Evolutionary conservation across 768 basidiomycete genomes (phyloP).

Genomic region (Goffeauzyma gilvescens): DNA sequence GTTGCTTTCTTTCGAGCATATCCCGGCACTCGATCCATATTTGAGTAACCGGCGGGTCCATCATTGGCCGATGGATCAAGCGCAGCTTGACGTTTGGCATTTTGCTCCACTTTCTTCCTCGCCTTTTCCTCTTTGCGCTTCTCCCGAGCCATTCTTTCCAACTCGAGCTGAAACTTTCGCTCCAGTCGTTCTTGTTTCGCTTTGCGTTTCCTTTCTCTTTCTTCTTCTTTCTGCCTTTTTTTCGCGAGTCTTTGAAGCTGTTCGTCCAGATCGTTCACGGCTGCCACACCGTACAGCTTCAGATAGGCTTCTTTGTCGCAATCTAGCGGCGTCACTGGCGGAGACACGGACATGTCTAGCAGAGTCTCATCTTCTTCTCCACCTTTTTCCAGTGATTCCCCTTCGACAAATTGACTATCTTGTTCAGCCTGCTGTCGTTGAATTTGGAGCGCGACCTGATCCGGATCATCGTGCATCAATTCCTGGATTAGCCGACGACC

Average conservation of each 20-base stretch:
- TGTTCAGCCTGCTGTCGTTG: neutral
- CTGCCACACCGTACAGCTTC: constrained; percentile 15
- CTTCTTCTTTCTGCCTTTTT: neutral
- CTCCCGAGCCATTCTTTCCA: neutral
- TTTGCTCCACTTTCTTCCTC: neutral
- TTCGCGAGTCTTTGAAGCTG: constrained; percentile 3
- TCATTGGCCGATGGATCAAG: neutral
- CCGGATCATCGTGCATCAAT: constrained; percentile 5
- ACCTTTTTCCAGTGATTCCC: too few species aligned
- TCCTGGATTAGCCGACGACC: constrained; percentile 11
- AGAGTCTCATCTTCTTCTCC: constrained; percentile 3
- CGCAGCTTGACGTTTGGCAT: too few species aligned
- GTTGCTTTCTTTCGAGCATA: too few species aligned
- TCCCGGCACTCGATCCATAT: constrained; percentile 14
- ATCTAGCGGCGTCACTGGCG: constrained; percentile 7
- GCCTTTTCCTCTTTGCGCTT: constrained; percentile 1
- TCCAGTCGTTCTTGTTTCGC: neutral
- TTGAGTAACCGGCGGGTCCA: constrained; percentile 10
- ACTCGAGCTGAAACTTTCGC: neutral
- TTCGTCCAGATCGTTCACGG: constrained; percentile 10
- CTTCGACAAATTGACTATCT: constrained; percentile 4
- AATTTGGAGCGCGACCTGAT: neutral
- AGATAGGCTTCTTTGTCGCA: constrained; percentile 20
- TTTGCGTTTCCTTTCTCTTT: neutral
- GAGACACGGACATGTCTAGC: constrained; percentile 5